A percentile compares a stretch with the other conserved stretches of the same genome.
Evolutionary conservation across 306 rosid species (phyloP).

Genomic region (Abrus pulchellus): DNA sequence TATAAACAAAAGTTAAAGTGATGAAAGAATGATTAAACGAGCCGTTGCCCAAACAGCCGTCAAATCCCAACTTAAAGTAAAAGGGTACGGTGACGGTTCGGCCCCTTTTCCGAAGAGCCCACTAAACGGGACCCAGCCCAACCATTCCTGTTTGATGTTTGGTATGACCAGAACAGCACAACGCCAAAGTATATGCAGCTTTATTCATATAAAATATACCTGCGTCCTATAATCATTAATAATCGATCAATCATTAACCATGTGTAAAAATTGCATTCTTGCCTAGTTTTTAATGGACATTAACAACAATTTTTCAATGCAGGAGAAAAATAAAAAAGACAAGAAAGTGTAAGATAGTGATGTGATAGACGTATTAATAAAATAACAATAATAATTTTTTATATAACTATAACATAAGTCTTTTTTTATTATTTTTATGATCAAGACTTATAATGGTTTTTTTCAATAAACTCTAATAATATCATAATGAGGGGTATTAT

Average conservation of each 20-base stretch:
- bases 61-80: too few species aligned
- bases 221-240: not conserved
- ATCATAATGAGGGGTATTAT: conserved; percentile 11
- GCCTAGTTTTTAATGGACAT: not conserved
- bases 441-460: not conserved
- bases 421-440: not conserved
- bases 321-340: too few species aligned
- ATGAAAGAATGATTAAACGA: too few species aligned
- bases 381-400: too few species aligned
- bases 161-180: not conserved
- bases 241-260: not conserved
- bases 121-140: not conserved
- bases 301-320: too few species aligned
- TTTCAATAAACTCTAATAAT: conserved; percentile 13
- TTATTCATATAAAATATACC: not conserved
- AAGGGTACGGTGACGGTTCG: too few species aligned
- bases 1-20: too few species aligned
- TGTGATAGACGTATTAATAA: too few species aligned
- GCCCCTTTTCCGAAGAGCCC: too few species aligned
- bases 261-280: not conserved
- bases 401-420: too few species aligned
- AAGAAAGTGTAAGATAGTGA: too few species aligned
- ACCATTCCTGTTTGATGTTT: not conserved
- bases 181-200: not conserved
- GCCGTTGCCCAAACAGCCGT: too few species aligned